Evolutionary conservation across 1,139 yeast genomes (phyloP), one percentile per base, ranked within the genome.

Genomic region (Tardiomyces blankii): DNA sequence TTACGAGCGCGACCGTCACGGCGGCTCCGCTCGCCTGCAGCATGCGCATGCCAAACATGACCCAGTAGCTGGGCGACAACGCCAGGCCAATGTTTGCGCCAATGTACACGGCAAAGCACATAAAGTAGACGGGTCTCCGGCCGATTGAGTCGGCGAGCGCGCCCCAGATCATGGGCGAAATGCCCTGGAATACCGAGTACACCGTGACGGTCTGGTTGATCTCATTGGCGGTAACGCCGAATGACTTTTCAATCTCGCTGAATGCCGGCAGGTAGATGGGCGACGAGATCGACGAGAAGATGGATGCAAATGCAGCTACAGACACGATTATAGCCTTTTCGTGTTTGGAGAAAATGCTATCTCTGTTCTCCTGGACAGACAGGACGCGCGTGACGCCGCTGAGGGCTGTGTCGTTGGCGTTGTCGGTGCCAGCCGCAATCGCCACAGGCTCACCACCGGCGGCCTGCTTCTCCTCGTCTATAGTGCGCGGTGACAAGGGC

Each of bases 191-290:
- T 7, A 82, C 61, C 38, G 84, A 72, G 58, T 84, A 85, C 0
- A 81, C 76, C 6, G 85, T 88, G 30, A 86, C 80, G 0, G 91
- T 73, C 25, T 82, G 54, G 59, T 85, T 84, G 41, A 78, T 77
- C 47, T 68, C 61, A 45, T 76, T 80, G 27, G 75, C 72, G 3
- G 77, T 60, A 4, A 79, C 74, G 40, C 72, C 48, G 55, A 85
- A 82, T 27, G 74, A 63, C 0, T 60, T 51, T 27, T 76, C 72
- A 5, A 85, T 63, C 9, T 69, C 69, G 0, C 80, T 74, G 21
- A 85, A 62, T 0, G 85, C 87, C 0, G 93, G 93, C 59, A 80
- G 80, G 57, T 81, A 84, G 19, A 84, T 81, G 0, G 91, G 80
- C 48, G 78, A 73, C 2, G 85, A 76, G n/a, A 81, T 63, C 0